phyloP scores from a whole-genome alignment of 2,329 filamentous ascomycete genomes.

The Tolypocladium tropicale region DNA sequence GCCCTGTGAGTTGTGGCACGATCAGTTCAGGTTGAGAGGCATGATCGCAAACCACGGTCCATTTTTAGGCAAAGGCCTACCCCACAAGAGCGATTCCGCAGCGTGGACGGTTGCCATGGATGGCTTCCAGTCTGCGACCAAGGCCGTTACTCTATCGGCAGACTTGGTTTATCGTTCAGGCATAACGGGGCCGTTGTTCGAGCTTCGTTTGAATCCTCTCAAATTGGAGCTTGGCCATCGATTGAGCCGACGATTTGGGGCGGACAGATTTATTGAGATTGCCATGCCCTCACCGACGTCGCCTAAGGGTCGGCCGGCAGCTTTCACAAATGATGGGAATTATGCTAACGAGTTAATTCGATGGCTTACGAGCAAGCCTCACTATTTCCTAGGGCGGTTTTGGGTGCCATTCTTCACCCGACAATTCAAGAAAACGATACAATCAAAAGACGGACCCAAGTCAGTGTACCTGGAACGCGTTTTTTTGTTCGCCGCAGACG shows the following conservation, averaged over 20 bases:
- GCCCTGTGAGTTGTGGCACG: constrained; percentile 23
- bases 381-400: constrained; percentile 33
- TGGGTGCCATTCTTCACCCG: constrained; percentile 40
- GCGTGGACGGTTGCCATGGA: constrained; percentile 36
- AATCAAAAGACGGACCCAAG: constrained; percentile 16
- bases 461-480: constrained; percentile 19
- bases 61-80: constrained; percentile 36
- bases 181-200: constrained; percentile 29
- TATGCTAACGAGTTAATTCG: constrained; percentile 17
- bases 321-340: constrained; percentile 19
- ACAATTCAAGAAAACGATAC: constrained; percentile 28
- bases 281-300: constrained; percentile 33
- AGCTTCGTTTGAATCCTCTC: constrained; percentile 36
- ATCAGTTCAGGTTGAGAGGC: constrained; percentile 33
- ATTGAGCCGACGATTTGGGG: constrained; percentile 43
- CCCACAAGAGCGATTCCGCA: constrained; percentile 30
- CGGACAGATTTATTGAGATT: constrained; percentile 49
- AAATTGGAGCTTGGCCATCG: constrained; percentile 39
- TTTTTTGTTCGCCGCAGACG: constrained; percentile 45
- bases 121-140: constrained; percentile 21
- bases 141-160: constrained; percentile 32
- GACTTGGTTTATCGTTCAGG: constrained; percentile 26
- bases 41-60: constrained; percentile 25
- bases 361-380: constrained; percentile 19
- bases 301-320: constrained; percentile 11